Conservation (phyloP, 306 rosid genomes). For the Vicia faba region DNA sequence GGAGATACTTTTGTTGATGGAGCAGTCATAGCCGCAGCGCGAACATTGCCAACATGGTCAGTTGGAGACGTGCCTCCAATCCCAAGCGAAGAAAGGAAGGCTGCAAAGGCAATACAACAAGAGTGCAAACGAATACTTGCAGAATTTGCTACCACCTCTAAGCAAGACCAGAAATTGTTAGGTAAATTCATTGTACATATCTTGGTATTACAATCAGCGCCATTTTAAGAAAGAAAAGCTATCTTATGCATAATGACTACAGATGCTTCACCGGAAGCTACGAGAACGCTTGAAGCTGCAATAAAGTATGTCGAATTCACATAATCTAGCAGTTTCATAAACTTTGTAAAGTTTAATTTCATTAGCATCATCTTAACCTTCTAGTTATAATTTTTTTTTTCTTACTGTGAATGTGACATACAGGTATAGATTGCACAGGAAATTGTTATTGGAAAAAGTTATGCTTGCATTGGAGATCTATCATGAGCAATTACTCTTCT, state of each 20-base stretch:
- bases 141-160: conserved; percentile 61
- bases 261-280: conserved; percentile 69
- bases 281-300: conserved; percentile 68
- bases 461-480: conserved; percentile 73
- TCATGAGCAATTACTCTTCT: conserved; percentile 73
- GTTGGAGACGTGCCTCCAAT: conserved; percentile 79
- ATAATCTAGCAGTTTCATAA: conserved; percentile 28
- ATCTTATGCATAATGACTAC: conserved; percentile 30
- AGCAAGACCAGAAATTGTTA: conserved; percentile 70
- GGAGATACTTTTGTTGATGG: conserved; percentile 84
- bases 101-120: conserved; percentile 73
- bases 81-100: conserved; percentile 76
- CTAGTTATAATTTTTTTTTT: conserved; percentile 5
- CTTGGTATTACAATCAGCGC: background rate
- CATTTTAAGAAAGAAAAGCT: background rate
- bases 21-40: conserved; percentile 85
- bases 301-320: conserved; percentile 55
- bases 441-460: conserved; percentile 70
- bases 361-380: conserved; percentile 19
- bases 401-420: conserved; percentile 36
- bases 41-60: conserved; percentile 91
- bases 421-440: conserved; percentile 89
- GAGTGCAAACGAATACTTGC: conserved; percentile 76
- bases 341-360: conserved; percentile 16
- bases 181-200: conserved; percentile 46